Evolutionary conservation across 2,329 filamentous ascomycete species (phyloP).

Genomic region (Chaetomium strumarium): DNA sequence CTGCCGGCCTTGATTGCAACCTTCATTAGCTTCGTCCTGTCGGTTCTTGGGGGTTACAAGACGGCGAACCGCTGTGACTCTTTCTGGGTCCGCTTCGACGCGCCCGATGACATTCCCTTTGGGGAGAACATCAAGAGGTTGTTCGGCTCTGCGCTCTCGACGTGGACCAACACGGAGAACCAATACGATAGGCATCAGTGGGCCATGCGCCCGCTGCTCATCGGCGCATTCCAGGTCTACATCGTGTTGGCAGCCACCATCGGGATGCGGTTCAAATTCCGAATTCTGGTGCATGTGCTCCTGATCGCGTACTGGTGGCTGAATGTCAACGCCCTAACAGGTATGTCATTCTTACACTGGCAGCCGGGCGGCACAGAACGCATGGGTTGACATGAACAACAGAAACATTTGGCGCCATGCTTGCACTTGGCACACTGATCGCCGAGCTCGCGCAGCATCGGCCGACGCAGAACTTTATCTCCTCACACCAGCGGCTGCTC

Average conservation of each 20-base stretch:
- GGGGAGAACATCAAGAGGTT: constrained; percentile 39
- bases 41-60: constrained; percentile 43
- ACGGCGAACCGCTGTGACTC: constrained; percentile 42
- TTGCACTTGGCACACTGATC: constrained; percentile 46
- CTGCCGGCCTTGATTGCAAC: constrained; percentile 47
- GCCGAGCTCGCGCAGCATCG: constrained; percentile 44
- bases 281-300: constrained; percentile 39
- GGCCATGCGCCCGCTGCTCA: constrained; percentile 44
- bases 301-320: constrained; percentile 45
- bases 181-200: constrained; percentile 50
- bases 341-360: constrained; percentile 28
- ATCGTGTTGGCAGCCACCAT: constrained; percentile 41
- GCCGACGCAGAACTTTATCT: constrained; percentile 39
- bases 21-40: constrained; percentile 43
- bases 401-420: constrained; percentile 50
- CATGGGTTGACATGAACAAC: not conserved
- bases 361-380: not conserved
- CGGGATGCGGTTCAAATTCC: constrained; percentile 42
- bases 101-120: constrained; percentile 39
- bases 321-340: constrained; percentile 38
- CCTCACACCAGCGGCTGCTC: constrained; percentile 35
- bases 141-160: constrained; percentile 39
- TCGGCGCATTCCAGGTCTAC: constrained; percentile 46
- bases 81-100: constrained; percentile 46
- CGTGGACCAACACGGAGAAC: constrained; percentile 47